Evolutionary conservation across 768 basidiomycete species (phyloP).

Genomic region (Suillus sp.): DNA sequence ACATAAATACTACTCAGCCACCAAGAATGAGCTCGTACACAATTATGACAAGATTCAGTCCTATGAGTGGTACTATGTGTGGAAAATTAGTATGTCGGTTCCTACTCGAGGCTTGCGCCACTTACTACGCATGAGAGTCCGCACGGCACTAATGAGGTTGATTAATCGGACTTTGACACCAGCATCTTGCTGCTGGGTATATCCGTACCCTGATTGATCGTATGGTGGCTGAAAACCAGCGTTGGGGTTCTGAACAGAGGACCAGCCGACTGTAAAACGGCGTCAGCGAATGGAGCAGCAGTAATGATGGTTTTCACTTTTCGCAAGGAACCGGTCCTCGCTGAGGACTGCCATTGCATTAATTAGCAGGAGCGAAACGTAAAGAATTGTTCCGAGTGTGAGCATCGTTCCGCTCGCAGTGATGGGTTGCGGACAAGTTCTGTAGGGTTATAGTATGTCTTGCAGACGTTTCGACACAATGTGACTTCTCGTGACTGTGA

Average conservation of each 20-base stretch:
- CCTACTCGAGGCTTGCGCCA: conserved; percentile 23
- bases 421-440: conserved; percentile 12
- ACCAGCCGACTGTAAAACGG: conserved; percentile 78
- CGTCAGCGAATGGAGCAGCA: conserved; percentile 20
- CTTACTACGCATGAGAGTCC: conserved; percentile 97
- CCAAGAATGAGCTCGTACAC: conserved; percentile 81
- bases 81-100: conserved; percentile 17
- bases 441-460: conserved; percentile 8
- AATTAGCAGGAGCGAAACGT: conserved; percentile 84
- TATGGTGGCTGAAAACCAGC: conserved; percentile 66
- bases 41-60: conserved; percentile 83
- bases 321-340: conserved; percentile 94
- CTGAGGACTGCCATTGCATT: conserved; percentile 95
- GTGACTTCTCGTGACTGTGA: conserved; percentile 19
- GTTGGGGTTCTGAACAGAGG: conserved; percentile 60
- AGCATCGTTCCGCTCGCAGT: conserved; percentile 44
- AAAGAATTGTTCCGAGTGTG: conserved; percentile 73
- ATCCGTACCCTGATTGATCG: conserved; percentile 63
- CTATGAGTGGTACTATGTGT: conserved; percentile 85
- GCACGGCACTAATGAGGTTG: conserved; percentile 91
- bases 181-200: conserved; percentile 51
- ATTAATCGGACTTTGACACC: conserved; percentile 85
- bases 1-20: conserved; percentile 33
- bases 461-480: neutral
- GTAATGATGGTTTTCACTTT: conserved; percentile 58